Evolutionary conservation across 345 rosid genomes (phyloP).

Genomic region (Linum lewisii): DNA sequence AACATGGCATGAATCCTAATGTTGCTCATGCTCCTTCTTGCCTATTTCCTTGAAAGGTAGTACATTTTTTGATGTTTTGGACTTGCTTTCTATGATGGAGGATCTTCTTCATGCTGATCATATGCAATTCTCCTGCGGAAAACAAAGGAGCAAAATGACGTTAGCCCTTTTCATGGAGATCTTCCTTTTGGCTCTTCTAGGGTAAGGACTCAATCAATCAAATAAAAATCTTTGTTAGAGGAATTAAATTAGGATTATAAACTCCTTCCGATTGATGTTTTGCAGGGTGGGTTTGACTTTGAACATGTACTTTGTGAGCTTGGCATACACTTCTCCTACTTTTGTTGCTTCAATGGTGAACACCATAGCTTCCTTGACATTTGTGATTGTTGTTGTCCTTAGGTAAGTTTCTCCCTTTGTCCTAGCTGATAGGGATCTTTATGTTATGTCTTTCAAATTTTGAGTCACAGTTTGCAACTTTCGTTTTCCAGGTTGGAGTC

Average conservation of each 20-base stretch:
- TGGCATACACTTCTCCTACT: conserved; percentile 44
- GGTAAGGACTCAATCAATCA: conserved; percentile 23
- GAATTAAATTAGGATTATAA: not conserved
- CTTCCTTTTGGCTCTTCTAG: conserved; percentile 51
- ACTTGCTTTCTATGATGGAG: too few relatives aligned
- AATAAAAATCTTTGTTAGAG: too few relatives aligned
- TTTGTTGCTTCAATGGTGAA: conserved; percentile 39
- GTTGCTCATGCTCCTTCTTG: conserved; percentile 25
- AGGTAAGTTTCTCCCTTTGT: conserved; percentile 21
- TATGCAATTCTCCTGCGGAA: conserved; percentile 29
- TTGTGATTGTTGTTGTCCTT: conserved; percentile 30
- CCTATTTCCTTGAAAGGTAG: not conserved
- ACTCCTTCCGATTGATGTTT: not conserved
- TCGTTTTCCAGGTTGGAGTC: conserved; percentile 36
- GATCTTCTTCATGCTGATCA: not conserved
- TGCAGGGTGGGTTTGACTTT: conserved; percentile 51
- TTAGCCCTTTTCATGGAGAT: conserved; percentile 46
- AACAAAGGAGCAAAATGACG: conserved; percentile 49
- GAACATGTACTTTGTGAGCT: conserved; percentile 49
- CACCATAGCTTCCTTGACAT: conserved; percentile 43
- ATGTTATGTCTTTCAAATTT: too few relatives aligned
- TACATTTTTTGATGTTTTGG: not conserved
- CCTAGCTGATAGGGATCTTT: not conserved
- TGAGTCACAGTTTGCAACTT: not conserved
- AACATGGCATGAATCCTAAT: conserved; percentile 65